Conservation (phyloP, 1,284 basidiomycete species). For the Puccinia coronata region DNA sequence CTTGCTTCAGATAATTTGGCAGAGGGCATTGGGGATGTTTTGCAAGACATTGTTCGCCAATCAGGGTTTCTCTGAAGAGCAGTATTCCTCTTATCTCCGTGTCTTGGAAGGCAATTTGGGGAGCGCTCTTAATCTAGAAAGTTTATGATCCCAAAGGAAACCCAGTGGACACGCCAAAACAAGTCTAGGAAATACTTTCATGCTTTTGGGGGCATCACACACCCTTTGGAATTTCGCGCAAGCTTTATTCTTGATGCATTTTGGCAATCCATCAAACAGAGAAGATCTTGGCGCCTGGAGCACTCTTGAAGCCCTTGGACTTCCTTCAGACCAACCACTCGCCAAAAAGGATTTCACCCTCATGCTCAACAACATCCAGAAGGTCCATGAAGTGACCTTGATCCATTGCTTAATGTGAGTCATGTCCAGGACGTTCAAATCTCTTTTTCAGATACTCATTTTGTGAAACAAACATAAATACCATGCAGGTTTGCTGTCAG, state of each 20-base stretch:
- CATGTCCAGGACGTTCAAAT: too few relatives aligned
- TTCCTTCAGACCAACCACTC: background rate
- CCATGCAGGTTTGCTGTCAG: too few relatives aligned
- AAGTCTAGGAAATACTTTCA: background rate
- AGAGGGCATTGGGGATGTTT: background rate
- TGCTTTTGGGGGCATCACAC: background rate
- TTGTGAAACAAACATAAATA: too few relatives aligned
- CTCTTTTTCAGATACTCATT: too few relatives aligned
- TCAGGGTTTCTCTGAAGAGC: background rate
- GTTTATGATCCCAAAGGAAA: background rate
- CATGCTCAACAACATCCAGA: conserved; percentile 2
- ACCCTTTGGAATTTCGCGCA: background rate
- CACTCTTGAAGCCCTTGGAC: background rate
- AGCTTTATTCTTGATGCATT: background rate
- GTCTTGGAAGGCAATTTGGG: background rate
- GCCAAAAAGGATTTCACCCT: background rate
- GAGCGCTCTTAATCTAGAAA: background rate
- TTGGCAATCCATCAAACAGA: background rate
- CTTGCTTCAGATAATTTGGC: background rate
- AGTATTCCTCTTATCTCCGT: background rate
- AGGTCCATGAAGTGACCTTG: background rate
- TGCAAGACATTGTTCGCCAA: background rate
- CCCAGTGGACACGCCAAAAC: background rate
- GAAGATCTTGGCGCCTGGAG: background rate
- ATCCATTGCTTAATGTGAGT: background rate